Base-by-base conservation (phyloP, 176 grass and related monocot genomes). In the Hordeum marinum region DNA sequence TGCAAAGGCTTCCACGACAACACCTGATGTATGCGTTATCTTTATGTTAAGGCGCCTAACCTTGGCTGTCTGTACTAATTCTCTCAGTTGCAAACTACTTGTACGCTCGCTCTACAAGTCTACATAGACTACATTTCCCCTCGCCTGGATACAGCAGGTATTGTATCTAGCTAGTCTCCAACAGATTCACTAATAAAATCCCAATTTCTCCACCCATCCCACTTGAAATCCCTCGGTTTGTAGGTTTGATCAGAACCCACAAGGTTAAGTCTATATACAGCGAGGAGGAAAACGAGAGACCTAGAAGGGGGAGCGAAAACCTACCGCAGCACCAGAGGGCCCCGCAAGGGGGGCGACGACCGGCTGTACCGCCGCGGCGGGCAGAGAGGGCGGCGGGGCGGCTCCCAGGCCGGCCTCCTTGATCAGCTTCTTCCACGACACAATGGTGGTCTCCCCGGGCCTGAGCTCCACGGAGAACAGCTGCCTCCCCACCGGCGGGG, bases 371-470 rank as follows among this genome's bases (percentile, higher is more conserved):
- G 82, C 7, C 1, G 63, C 20, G 24, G 81, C 81, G 8, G 81
- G 81, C 81, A 35, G 29, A 64, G 61, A 24, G 59, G 54, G 15
- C 15, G 35, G 79, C 21, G 15, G 17, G 13, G 42, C 35, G 10
- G 41, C 23, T 68, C 27, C 79, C 36, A 63, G 76, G 42, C 46
- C 80, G 26, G 80, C 82, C 25, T 92, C 90, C 85, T 79, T 92
- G 63, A 92, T 60, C 21, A 95, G 83, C 45, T 85, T 92, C 83
- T 88, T 95, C 93, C 93, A 92, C 3, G 93, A 95, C 11, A 95
- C 90, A 87, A 92, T 90, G 90, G 90, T 95, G 64, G 90, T 95
- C 90, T 95, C 93, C 17, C 88, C 90, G 21, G 85, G 76, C 88
- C 79, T 75, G 52, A 95, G 84, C 63, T 90, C 90, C 36, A 95